A percentile compares a stretch with the other conserved stretches of the same genome.
These are phyloP conservation scores for Bacidia gigantensis DNA, from an alignment of 495 filamentous ascomycete species.

Conservation along the genomic window DNA sequence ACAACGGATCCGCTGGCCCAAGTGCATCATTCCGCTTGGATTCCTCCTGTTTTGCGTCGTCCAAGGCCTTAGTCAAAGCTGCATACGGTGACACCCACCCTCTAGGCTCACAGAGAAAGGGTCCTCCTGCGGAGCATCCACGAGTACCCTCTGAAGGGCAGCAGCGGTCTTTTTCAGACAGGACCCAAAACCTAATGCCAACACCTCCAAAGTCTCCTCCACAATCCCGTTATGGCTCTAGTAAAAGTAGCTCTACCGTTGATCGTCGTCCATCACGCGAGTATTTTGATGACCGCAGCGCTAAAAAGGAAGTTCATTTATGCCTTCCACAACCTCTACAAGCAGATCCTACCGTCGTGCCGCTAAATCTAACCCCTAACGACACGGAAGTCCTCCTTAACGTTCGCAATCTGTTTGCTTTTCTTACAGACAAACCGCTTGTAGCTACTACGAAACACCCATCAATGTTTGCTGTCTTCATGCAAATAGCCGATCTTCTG, in stretches of 20 bases:
- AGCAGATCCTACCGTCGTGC: slow-evolving; percentile 31
- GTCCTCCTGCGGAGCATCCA: not conserved
- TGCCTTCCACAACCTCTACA: slow-evolving; percentile 51
- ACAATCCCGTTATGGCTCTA: slow-evolving; percentile 13
- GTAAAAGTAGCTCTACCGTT: slow-evolving; percentile 15
- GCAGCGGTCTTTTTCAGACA: slow-evolving; percentile 12
- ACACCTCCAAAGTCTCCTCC: slow-evolving; percentile 24
- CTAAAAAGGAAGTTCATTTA: slow-evolving; percentile 45
- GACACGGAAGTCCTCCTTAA: slow-evolving; percentile 60
- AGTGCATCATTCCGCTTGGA: slow-evolving; percentile 68
- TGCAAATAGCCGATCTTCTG: slow-evolving; percentile 54
- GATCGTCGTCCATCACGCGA: slow-evolving; percentile 20
- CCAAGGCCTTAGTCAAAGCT: slow-evolving; percentile 51
- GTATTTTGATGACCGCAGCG: slow-evolving; percentile 22
- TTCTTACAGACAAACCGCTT: slow-evolving; percentile 65
- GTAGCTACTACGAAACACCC: slow-evolving; percentile 58
- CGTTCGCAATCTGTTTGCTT: slow-evolving; percentile 82
- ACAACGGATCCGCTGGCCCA: slow-evolving; percentile 48
- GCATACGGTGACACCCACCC: slow-evolving; percentile 38
- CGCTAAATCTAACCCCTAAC: slow-evolving; percentile 29
- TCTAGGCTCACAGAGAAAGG: not conserved
- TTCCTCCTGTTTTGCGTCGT: slow-evolving; percentile 57
- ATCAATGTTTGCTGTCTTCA: slow-evolving; percentile 58
- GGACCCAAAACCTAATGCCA: slow-evolving; percentile 15
- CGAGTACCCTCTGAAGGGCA: slow-evolving; percentile 3